Percentiles rank a stretch among this genome's conserved stretches.
phyloP scores from a whole-genome alignment of 2,329 filamentous ascomycete genomes.

The Dichotomopilus funicola region DNA sequence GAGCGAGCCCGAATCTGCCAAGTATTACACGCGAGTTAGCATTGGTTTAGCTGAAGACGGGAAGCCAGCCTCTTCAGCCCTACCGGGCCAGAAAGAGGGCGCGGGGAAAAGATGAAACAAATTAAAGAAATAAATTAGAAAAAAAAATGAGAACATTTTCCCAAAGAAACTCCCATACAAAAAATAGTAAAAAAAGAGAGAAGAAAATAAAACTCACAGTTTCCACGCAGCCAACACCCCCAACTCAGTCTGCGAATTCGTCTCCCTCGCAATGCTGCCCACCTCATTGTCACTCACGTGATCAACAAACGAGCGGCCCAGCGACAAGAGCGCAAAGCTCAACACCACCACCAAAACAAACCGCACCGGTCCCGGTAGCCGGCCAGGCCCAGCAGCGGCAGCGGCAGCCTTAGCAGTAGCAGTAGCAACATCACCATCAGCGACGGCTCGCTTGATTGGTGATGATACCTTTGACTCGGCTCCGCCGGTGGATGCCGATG shows the following conservation, averaged over 20 bases:
- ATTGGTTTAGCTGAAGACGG: conserved; percentile 13
- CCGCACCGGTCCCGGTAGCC: conserved; percentile 39
- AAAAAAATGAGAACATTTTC: conserved; percentile 9
- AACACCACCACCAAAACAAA: conserved; percentile 49
- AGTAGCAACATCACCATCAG: too few relatives aligned
- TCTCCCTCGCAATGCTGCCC: conserved; percentile 56
- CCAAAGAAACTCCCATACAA: neutral
- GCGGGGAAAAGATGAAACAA: too few relatives aligned
- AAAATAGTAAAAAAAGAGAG: neutral
- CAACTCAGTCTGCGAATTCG: conserved; percentile 50
- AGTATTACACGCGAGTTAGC: conserved; percentile 13
- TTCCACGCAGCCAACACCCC: conserved; percentile 47
- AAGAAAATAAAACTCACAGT: conserved; percentile 40
- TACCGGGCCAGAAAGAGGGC: conserved; percentile 1
- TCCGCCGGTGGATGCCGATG: too few relatives aligned
- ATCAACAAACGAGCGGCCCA: conserved; percentile 57
- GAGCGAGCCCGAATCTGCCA: conserved; percentile 60
- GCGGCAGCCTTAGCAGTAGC: neutral
- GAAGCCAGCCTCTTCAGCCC: conserved; percentile 28
- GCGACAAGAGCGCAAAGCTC: conserved; percentile 55
- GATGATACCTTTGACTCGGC: too few relatives aligned
- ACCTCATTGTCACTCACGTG: conserved; percentile 59
- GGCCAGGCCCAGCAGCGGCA: conserved; percentile 21
- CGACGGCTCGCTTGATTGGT: too few relatives aligned
- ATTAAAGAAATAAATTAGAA: too few relatives aligned